Conservation (phyloP, 768 basidiomycete genomes). For the Trametes coccinea region DNA sequence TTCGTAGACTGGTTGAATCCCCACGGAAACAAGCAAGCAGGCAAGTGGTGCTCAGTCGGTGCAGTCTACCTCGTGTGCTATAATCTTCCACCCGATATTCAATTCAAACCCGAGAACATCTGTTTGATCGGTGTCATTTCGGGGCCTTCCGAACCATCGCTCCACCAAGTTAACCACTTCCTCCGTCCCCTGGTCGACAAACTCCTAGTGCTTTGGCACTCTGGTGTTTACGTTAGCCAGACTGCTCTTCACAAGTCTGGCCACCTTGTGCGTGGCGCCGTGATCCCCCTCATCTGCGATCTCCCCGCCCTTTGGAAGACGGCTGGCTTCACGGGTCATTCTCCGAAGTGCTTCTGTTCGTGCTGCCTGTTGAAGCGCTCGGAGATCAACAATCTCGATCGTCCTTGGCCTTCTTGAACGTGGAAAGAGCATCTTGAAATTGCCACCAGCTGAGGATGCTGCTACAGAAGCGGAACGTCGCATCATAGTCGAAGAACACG, state of each 20-base stretch:
- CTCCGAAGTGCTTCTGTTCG: slow-evolving; percentile 9
- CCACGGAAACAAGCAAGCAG: slow-evolving; percentile 6
- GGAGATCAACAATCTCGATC: slow-evolving; percentile 13
- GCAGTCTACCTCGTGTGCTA: slow-evolving; percentile 19
- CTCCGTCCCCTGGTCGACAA: slow-evolving; percentile 39
- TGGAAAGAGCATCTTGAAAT: too few relatives aligned
- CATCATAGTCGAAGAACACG: slow-evolving; percentile 19
- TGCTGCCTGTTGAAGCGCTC: not conserved
- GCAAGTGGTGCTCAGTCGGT: slow-evolving; percentile 5
- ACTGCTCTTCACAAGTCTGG: slow-evolving; percentile 32
- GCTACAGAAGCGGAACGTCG: slow-evolving; percentile 1
- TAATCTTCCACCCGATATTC: slow-evolving; percentile 28
- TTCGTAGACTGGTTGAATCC: slow-evolving; percentile 15
- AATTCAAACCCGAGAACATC: slow-evolving; percentile 35
- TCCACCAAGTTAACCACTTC: slow-evolving; percentile 39
- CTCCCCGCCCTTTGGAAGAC: slow-evolving; percentile 24
- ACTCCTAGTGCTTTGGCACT: slow-evolving; percentile 36
- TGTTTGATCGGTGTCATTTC: slow-evolving; percentile 45
- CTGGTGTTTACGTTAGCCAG: slow-evolving; percentile 32
- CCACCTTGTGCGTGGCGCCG: slow-evolving; percentile 29
- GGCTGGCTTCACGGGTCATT: not conserved
- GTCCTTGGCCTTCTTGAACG: too few relatives aligned
- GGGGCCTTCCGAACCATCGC: slow-evolving; percentile 40
- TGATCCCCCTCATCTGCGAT: slow-evolving; percentile 39
- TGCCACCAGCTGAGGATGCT: slow-evolving; percentile 4